These are phyloP conservation scores for Pestalotiopsis sp. DNA, from an alignment of 2,329 filamentous ascomycete genomes.

Conservation along the genomic window DNA sequence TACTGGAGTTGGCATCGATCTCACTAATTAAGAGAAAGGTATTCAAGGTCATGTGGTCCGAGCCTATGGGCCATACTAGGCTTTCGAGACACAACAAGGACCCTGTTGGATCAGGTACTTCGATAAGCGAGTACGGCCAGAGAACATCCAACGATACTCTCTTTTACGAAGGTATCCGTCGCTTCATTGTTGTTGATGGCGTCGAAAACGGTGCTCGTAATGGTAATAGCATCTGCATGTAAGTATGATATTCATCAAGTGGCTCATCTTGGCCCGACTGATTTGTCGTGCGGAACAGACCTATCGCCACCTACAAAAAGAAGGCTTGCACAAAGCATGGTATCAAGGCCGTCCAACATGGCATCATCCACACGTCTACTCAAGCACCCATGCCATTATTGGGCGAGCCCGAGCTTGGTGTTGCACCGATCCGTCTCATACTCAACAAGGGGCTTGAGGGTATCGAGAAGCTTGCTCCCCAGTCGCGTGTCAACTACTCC, in stretches of 20 bases:
- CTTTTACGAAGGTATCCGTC: slow-evolving; percentile 53
- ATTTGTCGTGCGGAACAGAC: slow-evolving; percentile 35
- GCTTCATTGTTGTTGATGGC: slow-evolving; percentile 52
- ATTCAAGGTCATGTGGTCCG: slow-evolving; percentile 49
- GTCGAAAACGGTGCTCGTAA: slow-evolving; percentile 41
- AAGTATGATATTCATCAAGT: slow-evolving; percentile 30
- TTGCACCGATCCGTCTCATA: slow-evolving; percentile 48
- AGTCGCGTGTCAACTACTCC: slow-evolving; percentile 61
- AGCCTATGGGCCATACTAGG: slow-evolving; percentile 42
- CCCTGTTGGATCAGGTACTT: neutral
- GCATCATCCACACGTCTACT: slow-evolving; percentile 48
- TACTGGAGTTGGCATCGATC: neutral
- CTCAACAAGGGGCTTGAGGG: slow-evolving; percentile 30
- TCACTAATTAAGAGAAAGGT: neutral
- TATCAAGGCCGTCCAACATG: slow-evolving; percentile 54
- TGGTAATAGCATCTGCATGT: slow-evolving; percentile 61
- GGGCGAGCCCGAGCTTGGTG: slow-evolving; percentile 52
- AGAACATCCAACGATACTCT: neutral
- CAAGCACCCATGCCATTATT: slow-evolving; percentile 35
- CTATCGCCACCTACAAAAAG: slow-evolving; percentile 58
- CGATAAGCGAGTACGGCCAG: neutral
- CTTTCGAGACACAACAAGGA: neutral
- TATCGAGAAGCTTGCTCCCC: slow-evolving; percentile 46
- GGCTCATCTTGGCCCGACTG: neutral
- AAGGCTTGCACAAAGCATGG: slow-evolving; percentile 57